Evolutionary conservation across 2,329 filamentous ascomycete genomes (phyloP).

Genomic region (Furcasterigmium furcatum): DNA sequence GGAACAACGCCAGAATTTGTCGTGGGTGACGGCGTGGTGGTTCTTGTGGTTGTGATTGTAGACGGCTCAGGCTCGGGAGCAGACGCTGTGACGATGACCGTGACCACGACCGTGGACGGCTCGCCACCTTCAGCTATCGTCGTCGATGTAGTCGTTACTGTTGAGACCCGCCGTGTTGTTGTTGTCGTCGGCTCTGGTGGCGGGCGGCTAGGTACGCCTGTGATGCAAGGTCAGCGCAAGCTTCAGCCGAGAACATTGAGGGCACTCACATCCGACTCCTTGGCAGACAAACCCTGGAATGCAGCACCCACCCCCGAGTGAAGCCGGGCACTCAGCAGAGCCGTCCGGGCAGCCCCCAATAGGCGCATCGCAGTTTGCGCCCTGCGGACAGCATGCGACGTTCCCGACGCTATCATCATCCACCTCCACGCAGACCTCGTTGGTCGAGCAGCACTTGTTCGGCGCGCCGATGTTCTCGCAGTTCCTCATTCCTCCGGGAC

Average conservation of each 20-base stretch:
- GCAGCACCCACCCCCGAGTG: slow-evolving; percentile 72
- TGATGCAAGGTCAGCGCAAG: slow-evolving; percentile 5
- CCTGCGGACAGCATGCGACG: slow-evolving; percentile 72
- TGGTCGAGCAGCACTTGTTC: slow-evolving; percentile 69
- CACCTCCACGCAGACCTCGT: slow-evolving; percentile 64
- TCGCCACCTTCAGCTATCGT: slow-evolving; percentile 26
- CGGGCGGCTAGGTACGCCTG: slow-evolving; percentile 29
- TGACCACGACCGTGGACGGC: slow-evolving; percentile 38
- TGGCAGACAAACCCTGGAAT: slow-evolving; percentile 68
- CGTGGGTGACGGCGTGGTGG: slow-evolving; percentile 30
- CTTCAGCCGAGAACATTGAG: not conserved
- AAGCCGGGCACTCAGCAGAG: slow-evolving; percentile 61
- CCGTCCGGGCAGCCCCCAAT: slow-evolving; percentile 60
- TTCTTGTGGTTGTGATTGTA: slow-evolving; percentile 28
- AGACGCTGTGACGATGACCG: slow-evolving; percentile 33
- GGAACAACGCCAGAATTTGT: slow-evolving; percentile 35
- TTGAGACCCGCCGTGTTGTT: slow-evolving; percentile 26
- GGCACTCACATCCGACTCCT: slow-evolving; percentile 64
- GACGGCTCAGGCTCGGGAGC: slow-evolving; percentile 29
- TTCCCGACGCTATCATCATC: slow-evolving; percentile 60
- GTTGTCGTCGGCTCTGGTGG: slow-evolving; percentile 12
- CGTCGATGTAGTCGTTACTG: slow-evolving; percentile 35
- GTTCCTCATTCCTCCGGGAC: slow-evolving; percentile 62
- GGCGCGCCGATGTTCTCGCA: slow-evolving; percentile 64
- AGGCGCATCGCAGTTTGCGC: slow-evolving; percentile 58